These are phyloP conservation scores for Pyrus betulifolia DNA, from an alignment of 306 rosid species.

Conservation along the genomic window DNA sequence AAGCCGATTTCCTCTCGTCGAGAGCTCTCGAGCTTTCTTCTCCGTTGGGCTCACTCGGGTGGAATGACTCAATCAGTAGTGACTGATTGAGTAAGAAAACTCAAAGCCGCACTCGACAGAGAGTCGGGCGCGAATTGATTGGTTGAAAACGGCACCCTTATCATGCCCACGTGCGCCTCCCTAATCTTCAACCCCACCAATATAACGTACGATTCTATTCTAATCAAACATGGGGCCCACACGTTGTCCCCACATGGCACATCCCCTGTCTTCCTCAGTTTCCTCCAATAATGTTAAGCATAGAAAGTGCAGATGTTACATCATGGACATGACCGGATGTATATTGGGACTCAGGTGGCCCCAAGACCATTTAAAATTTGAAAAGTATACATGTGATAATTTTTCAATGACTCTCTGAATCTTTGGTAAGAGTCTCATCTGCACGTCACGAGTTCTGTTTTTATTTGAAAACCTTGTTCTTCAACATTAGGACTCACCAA, in stretches of 20 bases:
- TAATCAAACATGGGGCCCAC: slow-evolving; percentile 9
- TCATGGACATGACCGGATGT: background rate
- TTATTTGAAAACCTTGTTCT: too few relatives aligned
- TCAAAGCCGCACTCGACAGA: background rate
- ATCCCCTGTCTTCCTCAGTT: background rate
- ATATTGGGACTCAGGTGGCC: too few relatives aligned
- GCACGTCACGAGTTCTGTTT: too few relatives aligned
- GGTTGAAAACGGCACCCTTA: slow-evolving; percentile 49
- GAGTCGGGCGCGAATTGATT: background rate
- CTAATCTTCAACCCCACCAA: slow-evolving; percentile 57
- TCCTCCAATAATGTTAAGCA: background rate
- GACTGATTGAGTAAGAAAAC: background rate
- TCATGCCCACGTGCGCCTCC: slow-evolving; percentile 73
- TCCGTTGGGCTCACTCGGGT: background rate
- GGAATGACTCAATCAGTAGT: fast-evolving
- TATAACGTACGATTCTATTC: slow-evolving; percentile 7
- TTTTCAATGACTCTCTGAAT: fast-evolving
- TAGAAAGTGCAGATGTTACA: background rate
- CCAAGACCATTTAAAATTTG: too few relatives aligned
- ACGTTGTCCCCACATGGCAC: background rate
- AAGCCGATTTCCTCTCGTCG: too few relatives aligned
- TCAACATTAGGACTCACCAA: too few relatives aligned
- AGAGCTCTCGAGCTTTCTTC: background rate
- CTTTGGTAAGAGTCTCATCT: too few relatives aligned
- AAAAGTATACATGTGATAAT: too few relatives aligned